A percentile compares a stretch with the other conserved stretches of the same genome.
phyloP scores from a whole-genome alignment of 805 yeast genomes.

The Lachancea kluyveri region DNA sequence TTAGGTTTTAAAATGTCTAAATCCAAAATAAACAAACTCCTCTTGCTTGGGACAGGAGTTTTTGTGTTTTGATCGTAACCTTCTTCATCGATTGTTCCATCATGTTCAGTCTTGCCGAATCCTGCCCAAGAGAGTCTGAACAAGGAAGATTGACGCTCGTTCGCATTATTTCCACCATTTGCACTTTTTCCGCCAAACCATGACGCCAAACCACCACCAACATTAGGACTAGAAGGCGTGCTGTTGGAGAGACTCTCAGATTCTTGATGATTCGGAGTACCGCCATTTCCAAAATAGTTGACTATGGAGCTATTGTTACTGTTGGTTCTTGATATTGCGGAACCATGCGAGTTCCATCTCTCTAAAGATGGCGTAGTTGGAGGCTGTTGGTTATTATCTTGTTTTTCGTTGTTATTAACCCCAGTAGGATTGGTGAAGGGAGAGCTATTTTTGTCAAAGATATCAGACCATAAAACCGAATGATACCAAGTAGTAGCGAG shows the following conservation, averaged over 20 bases:
- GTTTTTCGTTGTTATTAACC: constrained; percentile 2
- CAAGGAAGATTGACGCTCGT: constrained; percentile 39
- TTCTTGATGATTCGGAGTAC: constrained; percentile 33
- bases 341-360: constrained; percentile 25
- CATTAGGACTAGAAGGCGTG: constrained; percentile 51
- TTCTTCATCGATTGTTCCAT: constrained; percentile 16
- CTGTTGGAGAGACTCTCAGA: constrained; percentile 48
- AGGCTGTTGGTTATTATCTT: constrained; percentile 4
- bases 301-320: constrained; percentile 16
- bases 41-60: constrained; percentile 7
- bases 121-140: constrained; percentile 33
- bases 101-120: constrained; percentile 19
- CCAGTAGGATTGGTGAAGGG: constrained; percentile 5
- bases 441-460: constrained; percentile 15
- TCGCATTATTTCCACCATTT: constrained; percentile 57
- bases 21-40: constrained; percentile 22
- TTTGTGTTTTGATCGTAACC: constrained; percentile 11
- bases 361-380: constrained; percentile 23
- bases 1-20: constrained; percentile 34
- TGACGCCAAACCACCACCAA: constrained; percentile 45
- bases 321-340: constrained; percentile 23
- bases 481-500: constrained; percentile 19
- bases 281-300: constrained; percentile 13
- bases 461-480: constrained; percentile 25
- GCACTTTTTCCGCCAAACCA: constrained; percentile 50